Conservation (phyloP, 768 basidiomycete genomes). For the Suillus clintonianus region DNA sequence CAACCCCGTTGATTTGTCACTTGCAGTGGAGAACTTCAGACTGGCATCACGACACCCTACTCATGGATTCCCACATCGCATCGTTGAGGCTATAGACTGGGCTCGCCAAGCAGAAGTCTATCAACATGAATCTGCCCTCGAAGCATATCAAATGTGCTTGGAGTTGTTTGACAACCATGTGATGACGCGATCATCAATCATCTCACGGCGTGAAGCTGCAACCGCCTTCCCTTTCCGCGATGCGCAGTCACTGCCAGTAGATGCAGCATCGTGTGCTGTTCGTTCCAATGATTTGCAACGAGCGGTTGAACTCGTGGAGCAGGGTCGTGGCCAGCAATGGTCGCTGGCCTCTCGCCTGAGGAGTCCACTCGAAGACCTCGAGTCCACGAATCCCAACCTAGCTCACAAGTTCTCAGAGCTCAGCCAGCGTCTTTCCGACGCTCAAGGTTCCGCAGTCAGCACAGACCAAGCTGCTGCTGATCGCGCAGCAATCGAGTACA, state of each 20-base stretch:
- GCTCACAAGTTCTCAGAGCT: slow-evolving; percentile 9
- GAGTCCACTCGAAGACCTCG: slow-evolving; percentile 24
- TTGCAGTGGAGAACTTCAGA: slow-evolving; percentile 21
- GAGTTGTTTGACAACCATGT: too few species aligned
- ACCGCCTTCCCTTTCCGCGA: too few species aligned
- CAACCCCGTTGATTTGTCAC: slow-evolving; percentile 13
- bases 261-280: slow-evolving; percentile 18
- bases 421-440: slow-evolving; percentile 7
- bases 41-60: slow-evolving; percentile 14
- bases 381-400: background rate
- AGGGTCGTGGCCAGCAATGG: slow-evolving; percentile 31
- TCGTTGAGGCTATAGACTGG: too few species aligned
- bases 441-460: background rate
- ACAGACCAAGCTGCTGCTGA: background rate
- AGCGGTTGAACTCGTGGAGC: slow-evolving; percentile 30
- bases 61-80: background rate
- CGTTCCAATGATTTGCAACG: background rate
- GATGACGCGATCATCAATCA: background rate
- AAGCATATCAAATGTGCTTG: too few species aligned
- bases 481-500: slow-evolving; percentile 10
- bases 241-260: background rate
- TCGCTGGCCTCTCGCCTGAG: slow-evolving; percentile 26
- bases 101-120: too few species aligned
- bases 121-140: too few species aligned
- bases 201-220: background rate